These are phyloP conservation scores for Coemansia sp. DNA, from an alignment of 371 early-diverging fungal genomes.

Conservation along the genomic window DNA sequence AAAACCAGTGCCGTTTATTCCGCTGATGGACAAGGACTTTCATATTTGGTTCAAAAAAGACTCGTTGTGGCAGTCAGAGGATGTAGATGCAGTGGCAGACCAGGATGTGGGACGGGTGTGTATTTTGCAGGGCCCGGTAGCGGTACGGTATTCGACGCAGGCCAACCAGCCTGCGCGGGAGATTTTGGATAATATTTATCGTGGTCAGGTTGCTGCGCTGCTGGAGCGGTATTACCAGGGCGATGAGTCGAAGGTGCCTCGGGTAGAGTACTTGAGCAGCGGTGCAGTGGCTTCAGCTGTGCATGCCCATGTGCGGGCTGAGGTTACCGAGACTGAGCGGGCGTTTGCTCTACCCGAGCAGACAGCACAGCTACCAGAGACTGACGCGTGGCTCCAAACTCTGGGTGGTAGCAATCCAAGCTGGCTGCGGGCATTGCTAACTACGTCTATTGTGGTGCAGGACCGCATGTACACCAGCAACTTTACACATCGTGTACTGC, in stretches of 20 bases:
- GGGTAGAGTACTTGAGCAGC: slow-evolving; percentile 81
- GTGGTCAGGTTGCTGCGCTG: slow-evolving; percentile 75
- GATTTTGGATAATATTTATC: slow-evolving; percentile 85
- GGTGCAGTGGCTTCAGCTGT: slow-evolving; percentile 20
- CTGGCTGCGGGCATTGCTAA: slow-evolving; percentile 89
- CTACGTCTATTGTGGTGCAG: slow-evolving; percentile 78
- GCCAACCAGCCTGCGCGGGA: slow-evolving; percentile 87
- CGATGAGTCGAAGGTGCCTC: slow-evolving; percentile 66
- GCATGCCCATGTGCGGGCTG: slow-evolving; percentile 19
- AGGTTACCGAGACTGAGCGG: slow-evolving; percentile 17
- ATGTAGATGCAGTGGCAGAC: slow-evolving; percentile 84
- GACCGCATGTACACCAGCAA: slow-evolving; percentile 75
- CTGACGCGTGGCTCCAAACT: slow-evolving; percentile 70
- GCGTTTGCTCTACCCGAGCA: slow-evolving; percentile 23
- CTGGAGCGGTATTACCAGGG: slow-evolving; percentile 76
- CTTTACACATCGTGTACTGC: slow-evolving; percentile 73
- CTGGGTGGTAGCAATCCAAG: slow-evolving; percentile 69
- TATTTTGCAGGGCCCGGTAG: slow-evolving; percentile 93
- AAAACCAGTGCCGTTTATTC: slow-evolving; percentile 95
- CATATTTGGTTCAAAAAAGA: slow-evolving; percentile 98
- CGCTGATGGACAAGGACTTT: slow-evolving; percentile 89
- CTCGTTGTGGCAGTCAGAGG: slow-evolving; percentile 94
- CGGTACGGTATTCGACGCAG: slow-evolving; percentile 77
- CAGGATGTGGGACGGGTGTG: slow-evolving; percentile 91
- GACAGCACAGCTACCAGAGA: slow-evolving; percentile 59